These are phyloP conservation scores for Sclerotinia glacialis DNA, from an alignment of 2,329 filamentous ascomycete species.

Conservation along the genomic window DNA sequence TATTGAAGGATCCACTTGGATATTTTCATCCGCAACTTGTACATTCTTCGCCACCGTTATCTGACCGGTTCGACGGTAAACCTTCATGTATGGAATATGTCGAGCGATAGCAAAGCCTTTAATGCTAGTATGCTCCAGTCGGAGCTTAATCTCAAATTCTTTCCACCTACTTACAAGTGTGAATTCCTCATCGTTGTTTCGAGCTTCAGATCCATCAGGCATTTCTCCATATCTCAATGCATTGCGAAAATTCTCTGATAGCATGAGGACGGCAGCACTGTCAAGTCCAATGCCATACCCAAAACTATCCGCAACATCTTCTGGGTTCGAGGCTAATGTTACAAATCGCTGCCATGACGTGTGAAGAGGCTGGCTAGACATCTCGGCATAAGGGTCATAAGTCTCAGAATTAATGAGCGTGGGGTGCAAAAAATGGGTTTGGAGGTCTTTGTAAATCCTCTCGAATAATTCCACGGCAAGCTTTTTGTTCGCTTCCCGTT, in stretches of 20 bases:
- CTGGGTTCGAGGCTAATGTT: not conserved
- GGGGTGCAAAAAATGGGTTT: constrained; percentile 13
- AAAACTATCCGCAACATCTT: not conserved
- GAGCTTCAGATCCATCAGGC: not conserved
- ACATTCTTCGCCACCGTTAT: not conserved
- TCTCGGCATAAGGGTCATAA: constrained; percentile 8
- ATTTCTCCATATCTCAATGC: constrained; percentile 4
- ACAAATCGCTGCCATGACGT: not conserved
- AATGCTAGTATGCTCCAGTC: not conserved
- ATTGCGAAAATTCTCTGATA: not conserved
- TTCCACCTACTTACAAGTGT: not conserved
- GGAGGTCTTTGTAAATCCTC: constrained; percentile 5
- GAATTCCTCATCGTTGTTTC: not conserved
- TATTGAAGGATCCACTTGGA: constrained; percentile 6
- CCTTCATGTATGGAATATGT: constrained; percentile 6
- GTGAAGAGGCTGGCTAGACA: not conserved
- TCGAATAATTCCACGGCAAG: not conserved
- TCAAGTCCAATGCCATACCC: not conserved
- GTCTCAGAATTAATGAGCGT: constrained; percentile 2
- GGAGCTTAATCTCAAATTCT: not conserved
- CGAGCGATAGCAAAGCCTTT: constrained; percentile 16
- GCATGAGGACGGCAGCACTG: constrained; percentile 13
- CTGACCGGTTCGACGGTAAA: not conserved
- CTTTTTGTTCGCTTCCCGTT: not conserved
- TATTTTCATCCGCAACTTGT: not conserved